Conservation (phyloP, 805 yeast genomes). For the Myxozyma vanderwaltii region DNA sequence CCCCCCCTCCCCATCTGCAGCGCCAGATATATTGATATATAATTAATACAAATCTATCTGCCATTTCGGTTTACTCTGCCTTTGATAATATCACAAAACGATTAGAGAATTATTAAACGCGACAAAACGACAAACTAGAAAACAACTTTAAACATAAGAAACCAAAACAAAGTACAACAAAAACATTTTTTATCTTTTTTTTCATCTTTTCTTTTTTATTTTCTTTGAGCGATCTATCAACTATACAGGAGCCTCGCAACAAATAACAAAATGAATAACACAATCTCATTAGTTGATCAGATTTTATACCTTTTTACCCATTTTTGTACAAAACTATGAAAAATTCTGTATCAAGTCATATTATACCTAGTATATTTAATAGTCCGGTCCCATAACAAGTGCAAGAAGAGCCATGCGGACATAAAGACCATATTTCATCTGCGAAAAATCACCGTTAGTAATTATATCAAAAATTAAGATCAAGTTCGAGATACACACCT, state of each 20-base stretch:
- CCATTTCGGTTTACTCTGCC: neutral
- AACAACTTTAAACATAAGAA: neutral
- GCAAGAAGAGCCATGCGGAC: constrained; percentile 99
- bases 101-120: neutral
- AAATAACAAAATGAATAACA: neutral
- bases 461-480: no score
- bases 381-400: constrained; percentile 83
- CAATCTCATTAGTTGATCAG: neutral
- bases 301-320: neutral
- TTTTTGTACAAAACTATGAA: neutral
- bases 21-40: neutral
- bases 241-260: neutral
- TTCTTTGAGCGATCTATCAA: neutral
- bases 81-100: neutral
- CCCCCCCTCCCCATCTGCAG: no score
- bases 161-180: constrained; percentile 1
- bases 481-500: constrained; percentile 48
- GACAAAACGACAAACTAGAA: neutral
- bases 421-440: constrained; percentile 94
- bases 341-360: neutral
- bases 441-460: constrained; percentile 18
- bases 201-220: no score
- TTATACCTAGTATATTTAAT: neutral
- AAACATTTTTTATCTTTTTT: no score
- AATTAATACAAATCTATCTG: neutral